Evolutionary conservation across 805 yeast species (phyloP).

Genomic region (Suhomyces xylopsoci): DNA sequence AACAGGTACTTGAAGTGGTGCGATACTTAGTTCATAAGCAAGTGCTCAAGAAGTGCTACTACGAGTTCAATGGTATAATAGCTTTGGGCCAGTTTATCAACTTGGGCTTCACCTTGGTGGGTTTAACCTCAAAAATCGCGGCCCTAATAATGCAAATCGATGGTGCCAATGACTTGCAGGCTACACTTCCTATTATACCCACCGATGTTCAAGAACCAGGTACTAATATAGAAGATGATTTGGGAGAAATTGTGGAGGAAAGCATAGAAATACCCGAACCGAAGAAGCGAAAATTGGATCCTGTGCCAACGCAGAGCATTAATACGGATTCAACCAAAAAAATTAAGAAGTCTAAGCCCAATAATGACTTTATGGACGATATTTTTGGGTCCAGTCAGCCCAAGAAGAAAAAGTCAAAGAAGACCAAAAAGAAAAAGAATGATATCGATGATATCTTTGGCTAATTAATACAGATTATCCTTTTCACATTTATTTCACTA

Average conservation of each 20-base stretch:
- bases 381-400: slow-evolving; percentile 3
- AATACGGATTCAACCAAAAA: not conserved
- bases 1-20: slow-evolving; percentile 12
- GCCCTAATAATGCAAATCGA: slow-evolving; percentile 15
- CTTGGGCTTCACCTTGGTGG: slow-evolving; percentile 68
- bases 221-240: slow-evolving; percentile 25
- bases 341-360: not conserved
- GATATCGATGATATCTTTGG: slow-evolving; percentile 78
- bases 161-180: slow-evolving; percentile 9
- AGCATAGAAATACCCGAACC: not conserved
- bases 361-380: not conserved
- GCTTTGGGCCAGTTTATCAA: slow-evolving; percentile 75
- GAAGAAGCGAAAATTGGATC: not conserved
- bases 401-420: slow-evolving; percentile 6
- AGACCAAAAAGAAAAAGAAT: slow-evolving; percentile 4
- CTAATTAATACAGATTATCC: not conserved
- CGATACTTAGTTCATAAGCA: slow-evolving; percentile 32
- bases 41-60: slow-evolving; percentile 48
- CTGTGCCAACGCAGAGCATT: not conserved
- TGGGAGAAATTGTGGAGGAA: slow-evolving; percentile 15
- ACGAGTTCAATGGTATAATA: slow-evolving; percentile 62
- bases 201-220: not conserved
- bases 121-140: slow-evolving; percentile 47
- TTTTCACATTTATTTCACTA: not conserved
- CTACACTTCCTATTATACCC: not conserved